A percentile compares a stretch with the other conserved stretches of the same genome.
These are phyloP conservation scores for Nicotiana obtusifolia DNA, from an alignment of 257 asterid species.

Conservation along the genomic window DNA sequence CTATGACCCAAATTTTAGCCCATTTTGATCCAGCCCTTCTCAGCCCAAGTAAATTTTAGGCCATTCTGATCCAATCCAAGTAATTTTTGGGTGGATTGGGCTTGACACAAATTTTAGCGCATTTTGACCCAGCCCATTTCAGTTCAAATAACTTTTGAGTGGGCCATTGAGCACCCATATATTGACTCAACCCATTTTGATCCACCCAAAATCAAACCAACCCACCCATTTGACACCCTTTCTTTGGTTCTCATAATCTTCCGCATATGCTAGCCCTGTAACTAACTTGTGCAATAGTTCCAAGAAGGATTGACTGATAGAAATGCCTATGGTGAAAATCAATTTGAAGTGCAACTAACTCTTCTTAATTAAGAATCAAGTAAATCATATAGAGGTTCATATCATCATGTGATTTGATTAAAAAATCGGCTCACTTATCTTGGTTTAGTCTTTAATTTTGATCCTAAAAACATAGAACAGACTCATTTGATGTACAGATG, in stretches of 20 bases:
- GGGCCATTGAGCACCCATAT: too few relatives aligned
- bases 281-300: background rate
- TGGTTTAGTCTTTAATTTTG: background rate
- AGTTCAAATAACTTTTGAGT: too few relatives aligned
- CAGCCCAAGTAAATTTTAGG: too few relatives aligned
- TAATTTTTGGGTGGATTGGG: too few relatives aligned
- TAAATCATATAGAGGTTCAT: background rate
- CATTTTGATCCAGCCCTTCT: too few relatives aligned
- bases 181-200: too few relatives aligned
- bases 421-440: background rate
- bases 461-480: background rate
- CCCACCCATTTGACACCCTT: too few relatives aligned
- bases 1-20: too few relatives aligned
- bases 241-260: background rate
- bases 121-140: too few relatives aligned
- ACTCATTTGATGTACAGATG: background rate
- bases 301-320: background rate
- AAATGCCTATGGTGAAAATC: background rate
- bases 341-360: background rate
- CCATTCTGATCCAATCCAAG: too few relatives aligned
- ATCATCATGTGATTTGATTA: background rate
- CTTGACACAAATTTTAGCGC: too few relatives aligned
- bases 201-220: too few relatives aligned
- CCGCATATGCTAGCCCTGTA: background rate
- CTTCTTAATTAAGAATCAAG: background rate